phyloP scores from a whole-genome alignment of 2,329 filamentous ascomycete species.

The Diatrype stigma region DNA sequence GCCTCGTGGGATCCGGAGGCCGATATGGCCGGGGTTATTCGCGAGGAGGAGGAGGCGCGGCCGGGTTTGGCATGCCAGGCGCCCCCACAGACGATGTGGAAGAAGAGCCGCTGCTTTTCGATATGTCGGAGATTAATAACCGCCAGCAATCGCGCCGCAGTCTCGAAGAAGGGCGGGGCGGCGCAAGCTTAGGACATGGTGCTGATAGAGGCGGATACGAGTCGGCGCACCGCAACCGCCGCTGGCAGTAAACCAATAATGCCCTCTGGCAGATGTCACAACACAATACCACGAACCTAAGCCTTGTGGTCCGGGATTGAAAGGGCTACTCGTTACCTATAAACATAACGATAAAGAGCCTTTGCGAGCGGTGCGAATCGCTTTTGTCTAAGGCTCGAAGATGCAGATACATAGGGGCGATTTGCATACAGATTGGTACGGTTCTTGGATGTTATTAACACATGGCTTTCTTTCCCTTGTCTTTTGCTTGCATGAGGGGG shows the following conservation, averaged over 20 bases:
- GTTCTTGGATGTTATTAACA: slow-evolving; percentile 6
- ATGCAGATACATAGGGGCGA: slow-evolving; percentile 5
- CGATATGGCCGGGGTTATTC: slow-evolving; percentile 31
- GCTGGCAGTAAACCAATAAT: slow-evolving; percentile 16
- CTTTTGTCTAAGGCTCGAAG: neutral
- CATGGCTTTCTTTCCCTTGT: neutral
- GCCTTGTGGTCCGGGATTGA: no score
- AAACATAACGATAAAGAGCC: no score
- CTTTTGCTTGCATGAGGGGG: no score
- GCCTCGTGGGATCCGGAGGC: slow-evolving; percentile 27
- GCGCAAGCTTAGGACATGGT: slow-evolving; percentile 34
- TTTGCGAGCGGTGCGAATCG: no score
- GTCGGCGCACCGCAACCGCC: slow-evolving; percentile 19
- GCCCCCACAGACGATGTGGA: slow-evolving; percentile 48
- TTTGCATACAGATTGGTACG: slow-evolving; percentile 15
- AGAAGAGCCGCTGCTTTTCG: slow-evolving; percentile 68
- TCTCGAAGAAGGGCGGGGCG: slow-evolving; percentile 48
- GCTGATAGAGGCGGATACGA: slow-evolving; percentile 36
- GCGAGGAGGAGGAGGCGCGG: slow-evolving; percentile 26
- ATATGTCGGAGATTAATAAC: slow-evolving; percentile 65
- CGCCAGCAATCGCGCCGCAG: slow-evolving; percentile 51
- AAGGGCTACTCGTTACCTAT: no score
- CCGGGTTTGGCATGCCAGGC: slow-evolving; percentile 40
- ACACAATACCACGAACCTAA: neutral
- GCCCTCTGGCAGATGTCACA: neutral